Evolutionary conservation across 352 stramenopile species (phyloP), one percentile per base, ranked within the genome.

Genomic region (Pythium brassicae): DNA sequence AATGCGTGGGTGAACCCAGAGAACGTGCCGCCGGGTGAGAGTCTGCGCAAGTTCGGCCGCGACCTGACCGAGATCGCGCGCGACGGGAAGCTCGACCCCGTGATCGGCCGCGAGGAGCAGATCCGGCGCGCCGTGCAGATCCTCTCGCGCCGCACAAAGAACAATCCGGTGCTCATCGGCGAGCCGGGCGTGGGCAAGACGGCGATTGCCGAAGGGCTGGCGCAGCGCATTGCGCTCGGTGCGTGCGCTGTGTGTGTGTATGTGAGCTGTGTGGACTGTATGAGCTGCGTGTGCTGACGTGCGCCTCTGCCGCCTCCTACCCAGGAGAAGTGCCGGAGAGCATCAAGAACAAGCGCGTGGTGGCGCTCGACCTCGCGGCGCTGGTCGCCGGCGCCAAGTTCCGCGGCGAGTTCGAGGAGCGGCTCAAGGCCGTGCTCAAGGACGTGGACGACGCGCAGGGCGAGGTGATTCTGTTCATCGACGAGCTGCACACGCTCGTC

Each of bases 391-490:
- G 97, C 20, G 95, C 96, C n/a, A 99, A 98, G 65, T 98, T 98
- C 65, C 81, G 95, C 20, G 97, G 97, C 46, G 96, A 99, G 64
- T 99, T 99, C 71, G 97, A 99, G 77, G 97, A 99, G 65, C 79
- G 97, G 26, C 68, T 99, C 19, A 97, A 98, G 61, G 86, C 87
- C 15, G 95, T 99, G 34, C 69, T 99, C 54, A 95, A 96, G 63
- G 91, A 97, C 52, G 85, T 97, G 51, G 86, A 96, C 60, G 82
- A 95, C 25, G 94, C 94, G 53, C 81, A 98, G 56, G 92, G 90
- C 57, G 96, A 98, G 61, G 97, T 99, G 62, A 97, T 99, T 46
- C 65, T 99, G 40, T 99, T 99, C 64, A 97, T 99, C 52, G 97
- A 99, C 47, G 97, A 99, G 62, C 94, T 98, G 68, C 95, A 99